These are phyloP conservation scores for Limonomyces culmigenus DNA, from an alignment of 1,284 basidiomycete species.

Conservation along the genomic window DNA sequence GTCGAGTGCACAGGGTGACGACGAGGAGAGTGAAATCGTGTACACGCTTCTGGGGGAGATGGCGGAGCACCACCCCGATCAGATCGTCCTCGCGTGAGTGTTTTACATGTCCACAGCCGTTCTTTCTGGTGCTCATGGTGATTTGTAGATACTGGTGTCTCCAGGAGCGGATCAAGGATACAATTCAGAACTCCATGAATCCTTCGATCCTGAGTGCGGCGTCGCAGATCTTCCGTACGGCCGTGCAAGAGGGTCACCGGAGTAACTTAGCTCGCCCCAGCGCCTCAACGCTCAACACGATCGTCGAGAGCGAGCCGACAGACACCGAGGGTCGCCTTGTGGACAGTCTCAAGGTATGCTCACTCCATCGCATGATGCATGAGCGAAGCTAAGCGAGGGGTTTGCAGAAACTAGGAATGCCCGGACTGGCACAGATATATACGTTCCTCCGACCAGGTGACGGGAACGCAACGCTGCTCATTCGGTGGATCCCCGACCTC, in stretches of 20 bases:
- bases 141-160: slow-evolving; percentile 54
- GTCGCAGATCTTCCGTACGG: slow-evolving; percentile 57
- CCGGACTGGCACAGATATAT: slow-evolving; percentile 50
- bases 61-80: slow-evolving; percentile 53
- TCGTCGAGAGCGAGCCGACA: slow-evolving; percentile 29
- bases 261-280: slow-evolving; percentile 30
- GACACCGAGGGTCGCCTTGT: slow-evolving; percentile 28
- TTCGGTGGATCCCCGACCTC: slow-evolving; percentile 58
- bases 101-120: slow-evolving; percentile 3
- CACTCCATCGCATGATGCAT: background rate
- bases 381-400: background rate
- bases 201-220: slow-evolving; percentile 54
- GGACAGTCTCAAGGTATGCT: slow-evolving; percentile 29
- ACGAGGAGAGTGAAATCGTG: slow-evolving; percentile 67
- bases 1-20: slow-evolving; percentile 63
- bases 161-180: slow-evolving; percentile 65
- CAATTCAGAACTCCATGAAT: slow-evolving; percentile 59
- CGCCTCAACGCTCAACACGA: slow-evolving; percentile 43
- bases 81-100: slow-evolving; percentile 58
- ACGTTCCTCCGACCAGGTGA: slow-evolving; percentile 45
- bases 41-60: slow-evolving; percentile 67
- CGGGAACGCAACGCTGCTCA: slow-evolving; percentile 42
- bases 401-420: slow-evolving; percentile 38
- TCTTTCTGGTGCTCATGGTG: slow-evolving; percentile 5
- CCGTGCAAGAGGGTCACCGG: slow-evolving; percentile 29